Base-by-base conservation (phyloP, 2,329 filamentous ascomycete species). In the Talaromyces sp. region DNA sequence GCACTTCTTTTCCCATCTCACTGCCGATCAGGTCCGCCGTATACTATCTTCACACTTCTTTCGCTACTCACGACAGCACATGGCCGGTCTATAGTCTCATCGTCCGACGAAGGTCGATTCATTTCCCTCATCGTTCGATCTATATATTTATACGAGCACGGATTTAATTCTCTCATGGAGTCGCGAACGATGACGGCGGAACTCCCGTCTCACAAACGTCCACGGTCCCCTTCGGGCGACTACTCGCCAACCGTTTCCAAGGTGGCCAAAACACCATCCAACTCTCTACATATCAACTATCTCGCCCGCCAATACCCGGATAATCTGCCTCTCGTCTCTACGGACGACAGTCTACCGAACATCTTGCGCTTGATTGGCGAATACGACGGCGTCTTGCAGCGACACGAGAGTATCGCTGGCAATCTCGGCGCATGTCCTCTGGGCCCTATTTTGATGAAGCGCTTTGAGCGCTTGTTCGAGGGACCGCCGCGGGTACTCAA, bases 381-480 rank as follows among this genome's bases (percentile, higher is more conserved):
- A 71, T 96, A 96, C 77, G 91, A 93, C 85, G 92, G 89, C 69
- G 91, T 95, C 17, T 82, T 96, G 61, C 91, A 91, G 72, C 88
- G 91, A 64, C 91, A 94, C 76, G 92, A 97, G 79, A 94, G 91
- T 76, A 87, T 96, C 71, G 93, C 92, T 56, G 89, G 90, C 65
- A 94, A 92, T 72, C 84, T 97, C 29, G 92, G 92, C 71, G 92
- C 91, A 64, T 91, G 92, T 70, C 89, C 93, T 19, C 86, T 93
- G 1, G 92, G 91, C 0, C 91, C 92, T 27, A 91, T 93, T 61
- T 80, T 96, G 68, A 87, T 96, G 72, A 93, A 93, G 78, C 89
- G 91, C 49, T 92, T 96, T 75, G 92, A 96, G 76, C 86, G 91
- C 62, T 84, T 94, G 64, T 96, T 97, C 72, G 92, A 96, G 69